A percentile compares a stretch with the other conserved stretches of the same genome.
Conservation (phyloP, 1,139 yeast genomes). For the Eremothecium cymbalariae region DNA sequence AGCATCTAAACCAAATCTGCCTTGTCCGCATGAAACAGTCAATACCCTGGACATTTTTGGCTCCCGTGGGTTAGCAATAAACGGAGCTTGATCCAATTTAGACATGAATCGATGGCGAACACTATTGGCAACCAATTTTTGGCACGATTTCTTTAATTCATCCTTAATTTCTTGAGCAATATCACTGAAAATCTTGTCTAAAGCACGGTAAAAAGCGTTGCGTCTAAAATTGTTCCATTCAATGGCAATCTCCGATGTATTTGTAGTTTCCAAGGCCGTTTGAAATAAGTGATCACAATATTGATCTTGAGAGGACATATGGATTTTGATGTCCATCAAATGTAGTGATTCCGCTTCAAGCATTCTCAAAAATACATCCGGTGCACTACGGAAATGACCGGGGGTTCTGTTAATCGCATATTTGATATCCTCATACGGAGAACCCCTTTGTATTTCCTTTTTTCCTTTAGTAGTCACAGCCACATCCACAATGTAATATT, state of each 20-base stretch:
- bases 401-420: conserved; percentile 80
- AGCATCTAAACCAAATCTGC: conserved; percentile 73
- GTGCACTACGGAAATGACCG: conserved; percentile 60
- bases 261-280: conserved; percentile 67
- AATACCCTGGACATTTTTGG: conserved; percentile 83
- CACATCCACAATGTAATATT: conserved; percentile 63
- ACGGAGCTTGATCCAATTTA: conserved; percentile 89
- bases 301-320: conserved; percentile 36
- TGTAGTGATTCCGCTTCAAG: conserved; percentile 77
- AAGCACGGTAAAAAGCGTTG: conserved; percentile 55
- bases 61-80: conserved; percentile 66
- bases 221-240: conserved; percentile 80
- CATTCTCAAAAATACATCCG: conserved; percentile 82
- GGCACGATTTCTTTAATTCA: conserved; percentile 70
- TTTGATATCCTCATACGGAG: conserved; percentile 83
- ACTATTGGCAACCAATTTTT: conserved; percentile 57
- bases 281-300: conserved; percentile 45
- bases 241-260: conserved; percentile 68
- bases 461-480: conserved; percentile 83
- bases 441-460: conserved; percentile 66
- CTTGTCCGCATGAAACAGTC: conserved; percentile 79
- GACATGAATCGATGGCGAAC: conserved; percentile 62
- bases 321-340: conserved; percentile 41
- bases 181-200: conserved; percentile 59
- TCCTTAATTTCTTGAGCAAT: conserved; percentile 76